Evolutionary conservation across 176 grass and related monocot species (phyloP).

Genomic region (Oryza coarctata): DNA sequence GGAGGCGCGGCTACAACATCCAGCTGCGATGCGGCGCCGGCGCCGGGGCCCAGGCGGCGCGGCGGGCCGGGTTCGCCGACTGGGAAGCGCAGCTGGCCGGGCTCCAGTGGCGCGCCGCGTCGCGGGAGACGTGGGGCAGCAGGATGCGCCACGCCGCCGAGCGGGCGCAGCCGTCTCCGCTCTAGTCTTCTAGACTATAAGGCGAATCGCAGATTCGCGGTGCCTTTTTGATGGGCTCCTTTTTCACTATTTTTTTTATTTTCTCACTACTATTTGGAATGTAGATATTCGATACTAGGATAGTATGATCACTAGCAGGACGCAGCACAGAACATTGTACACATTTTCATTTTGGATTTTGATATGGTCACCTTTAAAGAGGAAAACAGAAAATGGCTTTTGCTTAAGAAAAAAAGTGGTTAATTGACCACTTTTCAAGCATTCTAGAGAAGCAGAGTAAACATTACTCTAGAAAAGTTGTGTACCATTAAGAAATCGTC

Average conservation of each 20-base stretch:
- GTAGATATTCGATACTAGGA: too few species aligned
- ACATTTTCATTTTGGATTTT: neutral
- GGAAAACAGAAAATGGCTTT: neutral
- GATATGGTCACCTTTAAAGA: neutral
- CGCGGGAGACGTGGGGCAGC: constrained; percentile 58
- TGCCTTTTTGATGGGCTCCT: neutral
- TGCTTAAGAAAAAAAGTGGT: neutral
- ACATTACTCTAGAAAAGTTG: neutral
- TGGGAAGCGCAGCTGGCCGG: constrained; percentile 63
- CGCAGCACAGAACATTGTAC: neutral
- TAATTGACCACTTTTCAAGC: neutral
- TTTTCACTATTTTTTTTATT: neutral
- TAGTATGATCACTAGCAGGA: too few species aligned
- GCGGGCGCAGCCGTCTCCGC: neutral
- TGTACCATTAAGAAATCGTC: neutral
- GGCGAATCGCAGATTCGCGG: neutral
- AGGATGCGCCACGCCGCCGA: constrained; percentile 44
- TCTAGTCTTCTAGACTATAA: too few species aligned
- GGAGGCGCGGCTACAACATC: constrained; percentile 64
- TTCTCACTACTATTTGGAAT: too few species aligned
- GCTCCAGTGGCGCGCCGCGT: constrained; percentile 43
- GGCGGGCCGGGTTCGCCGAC: constrained; percentile 26
- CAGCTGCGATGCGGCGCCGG: constrained; percentile 44
- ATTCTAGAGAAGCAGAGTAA: neutral
- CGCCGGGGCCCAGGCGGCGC: neutral